phyloP scores from a whole-genome alignment of 345 rosid species.

The Brassica nigra region DNA sequence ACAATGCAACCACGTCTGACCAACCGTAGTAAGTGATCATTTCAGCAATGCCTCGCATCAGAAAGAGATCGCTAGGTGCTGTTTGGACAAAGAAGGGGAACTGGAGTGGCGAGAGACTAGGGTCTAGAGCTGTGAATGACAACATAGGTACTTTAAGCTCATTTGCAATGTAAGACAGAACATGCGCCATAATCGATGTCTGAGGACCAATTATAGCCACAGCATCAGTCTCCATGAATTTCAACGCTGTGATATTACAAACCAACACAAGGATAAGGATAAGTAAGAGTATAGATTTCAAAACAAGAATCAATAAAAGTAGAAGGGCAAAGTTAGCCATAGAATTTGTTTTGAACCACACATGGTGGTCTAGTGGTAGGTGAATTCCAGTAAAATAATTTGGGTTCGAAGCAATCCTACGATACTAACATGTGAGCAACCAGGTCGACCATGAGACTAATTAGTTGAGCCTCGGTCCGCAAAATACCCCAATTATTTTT shows the following conservation, averaged over 20 bases:
- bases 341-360: no score
- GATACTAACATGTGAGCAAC: no score
- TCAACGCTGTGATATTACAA: not conserved
- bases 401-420: no score
- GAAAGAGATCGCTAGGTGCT: not conserved
- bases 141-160: not conserved
- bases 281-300: not conserved
- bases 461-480: no score
- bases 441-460: no score
- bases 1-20: not conserved
- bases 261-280: not conserved
- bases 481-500: no score
- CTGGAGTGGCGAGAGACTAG: not conserved
- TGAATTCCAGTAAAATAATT: no score
- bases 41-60: not conserved
- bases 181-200: not conserved
- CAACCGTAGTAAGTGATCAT: not conserved
- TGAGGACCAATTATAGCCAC: slow-evolving; percentile 1
- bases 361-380: no score
- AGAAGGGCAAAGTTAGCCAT: no score
- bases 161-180: not conserved
- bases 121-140: slow-evolving; percentile 1
- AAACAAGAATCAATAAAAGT: no score
- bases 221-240: not conserved
- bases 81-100: slow-evolving; percentile 1